These are phyloP conservation scores for Datura wrightii DNA, from an alignment of 257 asterid species.

Conservation along the genomic window DNA sequence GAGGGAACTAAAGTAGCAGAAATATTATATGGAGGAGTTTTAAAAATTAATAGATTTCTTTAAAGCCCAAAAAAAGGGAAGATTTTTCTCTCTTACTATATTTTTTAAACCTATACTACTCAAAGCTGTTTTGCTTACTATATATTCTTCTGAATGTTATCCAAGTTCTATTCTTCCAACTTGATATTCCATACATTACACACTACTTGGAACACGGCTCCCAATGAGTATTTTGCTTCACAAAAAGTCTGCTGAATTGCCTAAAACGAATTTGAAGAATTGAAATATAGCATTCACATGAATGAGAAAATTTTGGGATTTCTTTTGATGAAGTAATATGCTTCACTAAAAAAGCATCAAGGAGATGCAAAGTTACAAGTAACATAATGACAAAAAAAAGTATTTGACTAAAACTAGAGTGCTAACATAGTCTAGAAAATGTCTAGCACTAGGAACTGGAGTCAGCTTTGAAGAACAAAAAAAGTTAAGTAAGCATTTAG, in stretches of 20 bases:
- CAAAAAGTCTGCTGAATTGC: background rate
- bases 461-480: too few relatives aligned
- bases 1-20: background rate
- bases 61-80: background rate
- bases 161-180: background rate
- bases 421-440: too few relatives aligned
- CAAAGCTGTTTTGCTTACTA: background rate
- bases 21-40: background rate
- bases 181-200: background rate
- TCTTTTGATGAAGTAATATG: too few relatives aligned
- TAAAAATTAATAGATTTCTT: background rate
- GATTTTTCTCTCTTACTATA: background rate
- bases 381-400: too few relatives aligned
- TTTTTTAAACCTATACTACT: background rate
- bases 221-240: too few relatives aligned
- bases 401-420: too few relatives aligned
- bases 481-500: too few relatives aligned
- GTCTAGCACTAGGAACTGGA: too few relatives aligned
- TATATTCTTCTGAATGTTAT: background rate
- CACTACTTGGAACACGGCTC: background rate
- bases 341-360: too few relatives aligned
- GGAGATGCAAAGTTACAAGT: too few relatives aligned
- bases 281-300: background rate
- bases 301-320: background rate
- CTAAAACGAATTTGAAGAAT: background rate